These are phyloP conservation scores for Citrus glauca DNA, from an alignment of 345 rosid genomes.

Conservation along the genomic window DNA sequence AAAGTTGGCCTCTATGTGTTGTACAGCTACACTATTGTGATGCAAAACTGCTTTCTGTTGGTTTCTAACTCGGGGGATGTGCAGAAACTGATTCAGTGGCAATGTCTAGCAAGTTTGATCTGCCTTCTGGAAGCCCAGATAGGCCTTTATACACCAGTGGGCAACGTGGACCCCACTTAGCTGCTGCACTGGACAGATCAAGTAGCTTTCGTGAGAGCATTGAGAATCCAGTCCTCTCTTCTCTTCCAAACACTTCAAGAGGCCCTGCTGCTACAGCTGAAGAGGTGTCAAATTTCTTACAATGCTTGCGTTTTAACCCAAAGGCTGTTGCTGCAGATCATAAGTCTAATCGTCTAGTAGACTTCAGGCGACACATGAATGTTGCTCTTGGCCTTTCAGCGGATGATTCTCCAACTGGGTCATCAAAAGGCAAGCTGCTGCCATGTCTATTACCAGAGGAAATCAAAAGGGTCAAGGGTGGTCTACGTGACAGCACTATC, in stretches of 20 bases:
- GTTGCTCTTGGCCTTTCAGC: constrained; percentile 69
- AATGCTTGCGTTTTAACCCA: constrained; percentile 67
- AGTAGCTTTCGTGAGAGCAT: constrained; percentile 78
- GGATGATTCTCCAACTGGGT: constrained; percentile 66
- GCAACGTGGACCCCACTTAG: constrained; percentile 75
- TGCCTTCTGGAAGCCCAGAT: constrained; percentile 81
- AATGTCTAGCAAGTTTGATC: constrained; percentile 81
- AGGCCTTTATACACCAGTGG: constrained; percentile 65
- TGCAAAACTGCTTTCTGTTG: constrained; percentile 57
- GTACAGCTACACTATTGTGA: constrained; percentile 50
- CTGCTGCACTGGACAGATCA: constrained; percentile 76
- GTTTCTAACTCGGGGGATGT: constrained; percentile 45
- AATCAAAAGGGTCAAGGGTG: constrained; percentile 62
- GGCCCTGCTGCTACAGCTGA: constrained; percentile 60
- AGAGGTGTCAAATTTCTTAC: constrained; percentile 73
- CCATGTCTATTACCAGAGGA: constrained; percentile 64
- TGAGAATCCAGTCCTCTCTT: constrained; percentile 65
- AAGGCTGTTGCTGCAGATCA: constrained; percentile 72
- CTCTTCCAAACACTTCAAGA: constrained; percentile 66
- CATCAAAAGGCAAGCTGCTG: constrained; percentile 54
- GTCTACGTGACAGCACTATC: constrained; percentile 58
- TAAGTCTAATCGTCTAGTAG: constrained; percentile 71
- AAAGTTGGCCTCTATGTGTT: constrained; percentile 50
- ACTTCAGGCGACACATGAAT: constrained; percentile 62
- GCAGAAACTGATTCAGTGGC: constrained; percentile 62